A percentile compares a stretch with the other conserved stretches of the same genome.
phyloP scores from a whole-genome alignment of 2,329 filamentous ascomycete genomes.

The Epichloe sp. region DNA sequence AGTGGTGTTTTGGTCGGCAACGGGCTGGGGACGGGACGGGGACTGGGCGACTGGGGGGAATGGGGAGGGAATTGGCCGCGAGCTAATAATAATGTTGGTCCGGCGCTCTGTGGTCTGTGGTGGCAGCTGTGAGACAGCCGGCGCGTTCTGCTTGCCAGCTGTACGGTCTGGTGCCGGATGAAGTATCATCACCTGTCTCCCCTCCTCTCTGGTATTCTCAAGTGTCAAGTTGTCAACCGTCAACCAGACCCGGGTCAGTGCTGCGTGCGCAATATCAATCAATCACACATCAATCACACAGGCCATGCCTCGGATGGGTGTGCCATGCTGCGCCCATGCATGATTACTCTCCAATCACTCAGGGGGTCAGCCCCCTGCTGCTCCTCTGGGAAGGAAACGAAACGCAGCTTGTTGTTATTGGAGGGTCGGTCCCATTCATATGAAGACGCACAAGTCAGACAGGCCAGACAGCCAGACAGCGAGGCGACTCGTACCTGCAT shows the following conservation, averaged over 20 bases:
- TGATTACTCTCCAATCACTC: background rate
- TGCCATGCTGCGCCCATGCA: background rate
- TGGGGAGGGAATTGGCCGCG: too few relatives aligned
- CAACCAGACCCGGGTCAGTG: too few relatives aligned
- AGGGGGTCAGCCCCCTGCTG: background rate
- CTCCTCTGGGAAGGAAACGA: background rate
- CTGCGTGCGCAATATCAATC: background rate
- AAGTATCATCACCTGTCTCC: too few relatives aligned
- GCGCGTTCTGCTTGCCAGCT: background rate
- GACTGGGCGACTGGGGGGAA: too few relatives aligned
- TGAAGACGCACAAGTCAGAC: too few relatives aligned
- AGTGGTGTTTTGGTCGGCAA: constrained; percentile 2
- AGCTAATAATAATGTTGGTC: too few relatives aligned
- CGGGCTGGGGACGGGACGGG: background rate
- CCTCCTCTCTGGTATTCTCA: too few relatives aligned
- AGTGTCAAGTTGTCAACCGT: too few relatives aligned
- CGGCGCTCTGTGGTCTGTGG: background rate
- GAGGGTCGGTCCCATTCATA: background rate
- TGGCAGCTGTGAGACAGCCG: background rate
- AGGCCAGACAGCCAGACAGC: background rate
- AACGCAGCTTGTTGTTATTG: background rate
- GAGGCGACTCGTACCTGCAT: background rate
- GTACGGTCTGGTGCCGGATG: background rate
- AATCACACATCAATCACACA: background rate
- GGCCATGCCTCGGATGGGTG: background rate